Evolutionary conservation across 1,139 yeast species (phyloP).

Genomic region (Hansenula anomala): DNA sequence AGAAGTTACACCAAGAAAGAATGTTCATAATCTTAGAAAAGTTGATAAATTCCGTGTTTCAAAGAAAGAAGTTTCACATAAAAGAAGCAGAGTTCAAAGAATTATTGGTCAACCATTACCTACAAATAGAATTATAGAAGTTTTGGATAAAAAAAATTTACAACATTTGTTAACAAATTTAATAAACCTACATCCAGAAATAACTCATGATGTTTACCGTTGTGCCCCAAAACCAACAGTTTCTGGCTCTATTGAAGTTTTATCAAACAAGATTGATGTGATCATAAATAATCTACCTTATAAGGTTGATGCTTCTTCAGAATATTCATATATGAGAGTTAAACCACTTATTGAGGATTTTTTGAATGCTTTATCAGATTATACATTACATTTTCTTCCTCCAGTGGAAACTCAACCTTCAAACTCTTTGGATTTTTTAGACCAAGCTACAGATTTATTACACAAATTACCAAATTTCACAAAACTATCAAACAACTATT

Average conservation of each 20-base stretch:
- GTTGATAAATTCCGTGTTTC: slow-evolving; percentile 12
- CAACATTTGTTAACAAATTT: slow-evolving; percentile 48
- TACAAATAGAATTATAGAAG: slow-evolving; percentile 57
- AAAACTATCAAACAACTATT: slow-evolving; percentile 68
- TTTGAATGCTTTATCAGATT: slow-evolving; percentile 73
- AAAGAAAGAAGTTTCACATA: slow-evolving; percentile 12
- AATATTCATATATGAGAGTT: slow-evolving; percentile 84
- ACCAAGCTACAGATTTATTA: slow-evolving; percentile 59
- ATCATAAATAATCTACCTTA: slow-evolving; percentile 61
- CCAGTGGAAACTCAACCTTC: slow-evolving; percentile 60
- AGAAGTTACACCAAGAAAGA: slow-evolving; percentile 6
- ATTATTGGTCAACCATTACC: slow-evolving; percentile 42
- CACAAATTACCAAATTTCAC: slow-evolving; percentile 70
- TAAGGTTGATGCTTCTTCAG: slow-evolving; percentile 67
- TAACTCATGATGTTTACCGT: slow-evolving; percentile 44
- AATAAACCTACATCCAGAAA: slow-evolving; percentile 58
- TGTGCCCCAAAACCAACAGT: slow-evolving; percentile 59
- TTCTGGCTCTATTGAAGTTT: slow-evolving; percentile 43
- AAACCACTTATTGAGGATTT: slow-evolving; percentile 73
- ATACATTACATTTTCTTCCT: slow-evolving; percentile 72
- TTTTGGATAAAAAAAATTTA: slow-evolving; percentile 53
- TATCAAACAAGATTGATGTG: slow-evolving; percentile 41
- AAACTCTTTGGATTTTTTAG: slow-evolving; percentile 61
- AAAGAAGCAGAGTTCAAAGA: slow-evolving; percentile 11
- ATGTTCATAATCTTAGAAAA: slow-evolving; percentile 5